Percentiles rank a stretch among this genome's conserved stretches.
These are phyloP conservation scores for Articulospora tetracladia DNA, from an alignment of 495 filamentous ascomycete genomes.

Conservation along the genomic window DNA sequence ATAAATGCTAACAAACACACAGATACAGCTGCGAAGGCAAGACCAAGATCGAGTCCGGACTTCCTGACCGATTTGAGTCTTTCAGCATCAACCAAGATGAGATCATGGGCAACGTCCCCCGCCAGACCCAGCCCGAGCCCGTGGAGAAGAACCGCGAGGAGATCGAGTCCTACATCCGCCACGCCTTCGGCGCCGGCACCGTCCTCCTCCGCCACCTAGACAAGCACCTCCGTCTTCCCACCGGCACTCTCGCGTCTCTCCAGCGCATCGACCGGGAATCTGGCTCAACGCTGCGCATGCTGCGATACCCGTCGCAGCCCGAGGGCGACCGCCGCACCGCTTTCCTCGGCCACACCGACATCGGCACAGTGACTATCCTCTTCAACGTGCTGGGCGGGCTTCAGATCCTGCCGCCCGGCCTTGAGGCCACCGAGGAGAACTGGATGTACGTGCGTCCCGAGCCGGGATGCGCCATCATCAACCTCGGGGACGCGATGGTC, in stretches of 20 bases:
- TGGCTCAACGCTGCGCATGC: constrained; percentile 1
- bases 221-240: neutral
- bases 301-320: constrained; percentile 2
- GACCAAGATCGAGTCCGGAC: constrained; percentile 15
- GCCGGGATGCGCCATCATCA: constrained; percentile 53
- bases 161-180: constrained; percentile 5
- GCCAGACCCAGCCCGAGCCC: constrained; percentile 17
- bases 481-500: constrained; percentile 60
- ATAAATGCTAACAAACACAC: neutral
- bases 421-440: constrained; percentile 4
- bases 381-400: constrained; percentile 3
- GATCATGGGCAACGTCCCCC: constrained; percentile 17
- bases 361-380: constrained; percentile 3
- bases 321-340: constrained; percentile 1
- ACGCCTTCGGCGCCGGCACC: neutral
- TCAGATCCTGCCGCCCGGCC: neutral
- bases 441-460: constrained; percentile 58
- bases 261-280: neutral
- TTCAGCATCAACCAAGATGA: constrained; percentile 31
- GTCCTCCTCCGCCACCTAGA: neutral
- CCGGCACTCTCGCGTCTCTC: neutral
- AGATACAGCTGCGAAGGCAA: constrained; percentile 5
- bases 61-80: constrained; percentile 26
- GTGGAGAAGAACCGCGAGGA: constrained; percentile 10
- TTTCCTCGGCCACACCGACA: constrained; percentile 7